Percentiles rank a stretch among this genome's conserved stretches.
phyloP scores from a whole-genome alignment of 2,329 filamentous ascomycete species.

The Magnaporthales sp. region DNA sequence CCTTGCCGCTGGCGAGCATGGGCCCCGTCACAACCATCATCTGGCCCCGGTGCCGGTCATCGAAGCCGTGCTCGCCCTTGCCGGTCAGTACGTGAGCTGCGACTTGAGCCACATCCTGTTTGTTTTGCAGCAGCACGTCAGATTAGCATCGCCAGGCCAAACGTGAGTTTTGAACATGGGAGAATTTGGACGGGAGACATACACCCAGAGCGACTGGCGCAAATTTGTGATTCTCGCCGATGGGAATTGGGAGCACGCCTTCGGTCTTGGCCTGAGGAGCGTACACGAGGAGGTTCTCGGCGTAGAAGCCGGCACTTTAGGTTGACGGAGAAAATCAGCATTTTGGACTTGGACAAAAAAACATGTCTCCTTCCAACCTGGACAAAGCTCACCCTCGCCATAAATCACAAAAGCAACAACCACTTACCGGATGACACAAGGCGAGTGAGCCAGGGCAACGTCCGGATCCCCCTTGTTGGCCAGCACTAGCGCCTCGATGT shows the following conservation, averaged over 20 bases:
- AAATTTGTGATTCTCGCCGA: slow-evolving; percentile 38
- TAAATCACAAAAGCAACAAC: not conserved
- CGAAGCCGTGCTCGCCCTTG: slow-evolving; percentile 38
- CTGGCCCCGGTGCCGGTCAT: slow-evolving; percentile 40
- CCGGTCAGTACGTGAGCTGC: slow-evolving; percentile 37
- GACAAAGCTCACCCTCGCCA: no score
- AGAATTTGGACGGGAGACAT: slow-evolving; percentile 10
- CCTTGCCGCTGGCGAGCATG: slow-evolving; percentile 34
- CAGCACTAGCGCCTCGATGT: slow-evolving; percentile 35
- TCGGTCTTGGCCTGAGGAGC: slow-evolving; percentile 34
- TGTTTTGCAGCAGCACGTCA: slow-evolving; percentile 10
- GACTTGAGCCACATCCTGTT: slow-evolving; percentile 34
- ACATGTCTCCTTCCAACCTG: no score
- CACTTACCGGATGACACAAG: slow-evolving; percentile 34
- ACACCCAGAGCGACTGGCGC: slow-evolving; percentile 38
- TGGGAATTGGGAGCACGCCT: slow-evolving; percentile 34
- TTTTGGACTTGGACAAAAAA: not conserved
- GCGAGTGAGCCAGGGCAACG: slow-evolving; percentile 29
- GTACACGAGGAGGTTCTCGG: slow-evolving; percentile 41
- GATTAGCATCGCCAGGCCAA: not conserved
- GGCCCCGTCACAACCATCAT: slow-evolving; percentile 42
- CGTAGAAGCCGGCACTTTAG: slow-evolving; percentile 37
- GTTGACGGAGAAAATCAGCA: not conserved
- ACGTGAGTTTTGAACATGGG: no score
- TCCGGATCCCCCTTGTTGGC: slow-evolving; percentile 31